phyloP scores from a whole-genome alignment of 768 basidiomycete species.

The Porphyrellus cyaneotinctus region DNA sequence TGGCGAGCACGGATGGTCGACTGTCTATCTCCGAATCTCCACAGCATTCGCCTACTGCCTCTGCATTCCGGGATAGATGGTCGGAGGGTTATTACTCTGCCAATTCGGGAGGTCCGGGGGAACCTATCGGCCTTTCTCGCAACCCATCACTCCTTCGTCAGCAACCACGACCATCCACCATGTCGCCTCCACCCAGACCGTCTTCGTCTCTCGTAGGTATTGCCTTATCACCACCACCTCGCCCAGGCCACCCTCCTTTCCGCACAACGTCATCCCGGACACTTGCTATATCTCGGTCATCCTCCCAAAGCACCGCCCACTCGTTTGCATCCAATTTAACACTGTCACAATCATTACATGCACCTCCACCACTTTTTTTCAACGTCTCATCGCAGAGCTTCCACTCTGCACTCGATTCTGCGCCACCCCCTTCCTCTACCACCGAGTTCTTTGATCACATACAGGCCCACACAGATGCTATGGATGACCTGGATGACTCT shows the following conservation, averaged over 20 bases:
- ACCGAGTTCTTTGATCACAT: slow-evolving; percentile 75
- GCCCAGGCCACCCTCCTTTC: slow-evolving; percentile 17
- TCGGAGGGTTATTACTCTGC: slow-evolving; percentile 34
- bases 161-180: slow-evolving; percentile 23
- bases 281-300: slow-evolving; percentile 19
- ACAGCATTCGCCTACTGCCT: slow-evolving; percentile 68
- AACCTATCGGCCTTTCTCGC: slow-evolving; percentile 14
- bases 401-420: slow-evolving; percentile 50
- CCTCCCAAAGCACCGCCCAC: slow-evolving; percentile 30
- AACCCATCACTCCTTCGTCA: slow-evolving; percentile 19
- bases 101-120: slow-evolving; percentile 19
- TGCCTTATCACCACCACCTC: slow-evolving; percentile 55
- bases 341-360: slow-evolving; percentile 15
- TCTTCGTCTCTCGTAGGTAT: slow-evolving; percentile 58
- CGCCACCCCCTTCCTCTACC: slow-evolving; percentile 61
- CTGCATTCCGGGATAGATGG: slow-evolving; percentile 68
- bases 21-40: slow-evolving; percentile 66
- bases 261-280: slow-evolving; percentile 17
- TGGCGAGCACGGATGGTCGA: slow-evolving; percentile 37
- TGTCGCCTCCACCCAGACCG: slow-evolving; percentile 58
- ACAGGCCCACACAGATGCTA: slow-evolving; percentile 62
- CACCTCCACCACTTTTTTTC: slow-evolving; percentile 33
- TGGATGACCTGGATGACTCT: slow-evolving; percentile 69
- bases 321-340: slow-evolving; percentile 31
- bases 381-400: slow-evolving; percentile 44